Conservation (phyloP, 257 asterid species). For the Salvia hispanica region DNA sequence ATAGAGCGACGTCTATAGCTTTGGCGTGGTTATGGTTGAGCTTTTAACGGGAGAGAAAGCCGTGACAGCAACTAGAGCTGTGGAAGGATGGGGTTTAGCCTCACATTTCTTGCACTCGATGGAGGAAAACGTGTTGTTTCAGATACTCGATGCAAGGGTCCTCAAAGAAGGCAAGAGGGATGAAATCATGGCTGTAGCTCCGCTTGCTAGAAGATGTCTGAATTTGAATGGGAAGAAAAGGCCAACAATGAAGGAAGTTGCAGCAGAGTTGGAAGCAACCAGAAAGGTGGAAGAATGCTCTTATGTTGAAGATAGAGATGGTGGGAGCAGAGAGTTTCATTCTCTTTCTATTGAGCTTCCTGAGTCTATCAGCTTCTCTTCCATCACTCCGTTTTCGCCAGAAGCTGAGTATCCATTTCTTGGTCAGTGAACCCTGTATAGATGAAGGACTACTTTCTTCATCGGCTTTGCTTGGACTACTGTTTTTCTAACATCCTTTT, state of each 20-base stretch:
- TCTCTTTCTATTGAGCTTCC: neutral
- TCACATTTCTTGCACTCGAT: conserved; percentile 32
- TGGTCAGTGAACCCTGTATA: too few relatives aligned
- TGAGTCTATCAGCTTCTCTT: conserved; percentile 18
- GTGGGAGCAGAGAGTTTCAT: neutral
- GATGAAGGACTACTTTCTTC: too few relatives aligned
- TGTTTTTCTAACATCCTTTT: too few relatives aligned
- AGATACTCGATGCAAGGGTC: conserved; percentile 40
- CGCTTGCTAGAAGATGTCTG: conserved; percentile 42
- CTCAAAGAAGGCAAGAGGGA: neutral
- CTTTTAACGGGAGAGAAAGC: conserved; percentile 50
- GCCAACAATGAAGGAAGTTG: conserved; percentile 52
- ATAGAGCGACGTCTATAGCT: conserved; percentile 48
- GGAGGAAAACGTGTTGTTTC: conserved; percentile 33
- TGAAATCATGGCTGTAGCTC: conserved; percentile 32
- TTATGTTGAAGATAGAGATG: neutral
- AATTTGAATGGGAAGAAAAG: conserved; percentile 41
- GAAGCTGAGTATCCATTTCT: too few relatives aligned
- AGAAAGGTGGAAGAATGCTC: conserved; percentile 7
- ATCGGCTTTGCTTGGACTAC: too few relatives aligned
- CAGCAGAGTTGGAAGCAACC: conserved; percentile 30
- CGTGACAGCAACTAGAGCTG: conserved; percentile 23
- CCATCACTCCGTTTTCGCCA: conserved; percentile 4
- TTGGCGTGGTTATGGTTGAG: conserved; percentile 44
- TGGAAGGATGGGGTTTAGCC: conserved; percentile 24